Conservation (phyloP, 179 eudicot species). For the Sideroxylon spinosum region DNA sequence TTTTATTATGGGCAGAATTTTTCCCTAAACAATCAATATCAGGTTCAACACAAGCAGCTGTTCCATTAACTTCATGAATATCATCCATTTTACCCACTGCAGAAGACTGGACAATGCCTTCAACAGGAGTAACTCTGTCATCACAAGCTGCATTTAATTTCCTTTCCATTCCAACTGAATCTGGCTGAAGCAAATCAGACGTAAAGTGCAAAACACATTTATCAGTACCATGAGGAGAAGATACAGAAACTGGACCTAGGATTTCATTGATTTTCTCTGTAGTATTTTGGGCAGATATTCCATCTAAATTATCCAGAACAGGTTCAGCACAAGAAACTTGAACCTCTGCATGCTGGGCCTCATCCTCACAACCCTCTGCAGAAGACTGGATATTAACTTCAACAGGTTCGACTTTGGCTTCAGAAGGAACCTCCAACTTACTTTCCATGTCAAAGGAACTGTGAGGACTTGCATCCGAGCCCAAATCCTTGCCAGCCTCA, state of each 20-base stretch:
- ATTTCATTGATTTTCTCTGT: not conserved
- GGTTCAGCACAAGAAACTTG: not conserved
- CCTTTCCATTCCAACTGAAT: conserved; percentile 1
- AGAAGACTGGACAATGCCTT: not conserved
- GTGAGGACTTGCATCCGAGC: conserved; percentile 3
- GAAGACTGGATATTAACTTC: not conserved
- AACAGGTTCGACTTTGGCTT: conserved; percentile 5
- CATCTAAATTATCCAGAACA: conserved; percentile 4
- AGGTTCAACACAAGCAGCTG: conserved; percentile 18
- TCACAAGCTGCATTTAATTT: conserved; percentile 13
- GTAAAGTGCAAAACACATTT: not conserved
- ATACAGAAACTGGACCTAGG: conserved; percentile 12
- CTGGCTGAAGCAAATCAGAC: conserved; percentile 1
- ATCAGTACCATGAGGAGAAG: conserved; percentile 7
- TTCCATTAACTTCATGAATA: not conserved
- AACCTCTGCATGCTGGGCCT: not conserved
- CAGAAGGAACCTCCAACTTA: not conserved
- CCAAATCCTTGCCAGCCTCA: not conserved
- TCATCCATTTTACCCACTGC: conserved; percentile 2
- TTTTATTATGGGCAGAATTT: conserved; percentile 1
- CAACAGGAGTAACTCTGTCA: not conserved
- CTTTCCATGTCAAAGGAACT: conserved; percentile 5
- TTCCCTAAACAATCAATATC: conserved; percentile 16
- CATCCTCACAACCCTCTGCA: not conserved
- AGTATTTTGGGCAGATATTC: not conserved